Evolutionary conservation across 495 filamentous ascomycete genomes (phyloP), one percentile per base, ranked within the genome.

Genomic region (Cudoniella acicularis): DNA sequence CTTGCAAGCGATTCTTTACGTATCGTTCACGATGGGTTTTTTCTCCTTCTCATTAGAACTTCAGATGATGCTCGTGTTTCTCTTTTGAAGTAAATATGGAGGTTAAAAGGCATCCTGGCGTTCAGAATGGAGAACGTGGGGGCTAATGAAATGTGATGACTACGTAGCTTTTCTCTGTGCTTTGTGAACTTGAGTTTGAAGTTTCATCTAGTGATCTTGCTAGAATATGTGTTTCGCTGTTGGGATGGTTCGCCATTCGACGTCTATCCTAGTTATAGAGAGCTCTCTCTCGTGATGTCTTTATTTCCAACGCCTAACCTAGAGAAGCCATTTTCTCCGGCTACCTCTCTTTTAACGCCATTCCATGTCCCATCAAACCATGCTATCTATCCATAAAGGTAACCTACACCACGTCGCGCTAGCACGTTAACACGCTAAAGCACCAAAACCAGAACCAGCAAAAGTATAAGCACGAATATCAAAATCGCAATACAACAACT

Each of bases 401-500:
- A n/a, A n/a, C n/a, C n/a, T n/a, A n/a, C n/a, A n/a, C n/a, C n/a
- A n/a, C n/a, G n/a, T n/a, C n/a, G n/a, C n/a, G n/a, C n/a, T n/a
- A n/a, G 10, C 13, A 26, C 24, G n/a, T 52, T 26, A 10, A 16
- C 36, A 49, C 23, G 45, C 20, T 49, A 84, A 64, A 86, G 63
- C 22, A 84, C 64, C 56, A 86, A 63, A 18, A 86, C 56, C 52
- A 97, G 73, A 64, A 96, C 83, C 66, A 97, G 79, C 69, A 97
- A 72, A 45, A 97, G 73, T 56, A 96, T 85, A 57, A 97, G 82
- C 50, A 94, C 88, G 55, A 91, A 80, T 48, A 96, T 94, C 63
- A 97, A 78, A 16, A 92, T 66, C 13, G 77, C 90, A 63, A 98
- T 96, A 73, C 92, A 98, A 72, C 92, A 97, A 67, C 91, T 90